Evolutionary conservation across 2,329 filamentous ascomycete species (phyloP), one percentile per base, ranked within the genome.

Genomic region (Colletotrichum limetticola): DNA sequence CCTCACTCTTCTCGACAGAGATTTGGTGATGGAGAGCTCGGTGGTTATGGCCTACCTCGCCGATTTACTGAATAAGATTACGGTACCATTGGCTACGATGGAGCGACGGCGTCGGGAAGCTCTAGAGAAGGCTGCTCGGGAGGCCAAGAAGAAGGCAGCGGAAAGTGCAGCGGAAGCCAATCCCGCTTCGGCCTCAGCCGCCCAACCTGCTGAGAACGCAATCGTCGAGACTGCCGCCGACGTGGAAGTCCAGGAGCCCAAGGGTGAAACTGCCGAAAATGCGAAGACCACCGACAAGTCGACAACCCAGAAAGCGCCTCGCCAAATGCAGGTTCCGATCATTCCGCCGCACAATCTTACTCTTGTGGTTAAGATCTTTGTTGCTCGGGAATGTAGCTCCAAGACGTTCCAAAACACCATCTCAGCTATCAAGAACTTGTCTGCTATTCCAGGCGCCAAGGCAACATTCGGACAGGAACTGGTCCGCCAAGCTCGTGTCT

Each of bases 371-470:
- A 97, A 97, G 80, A 98, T 99, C 70, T 94, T 99, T 76, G 95
- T 97, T 56, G 96, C 96, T 75, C 93, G 95, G 61, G 97, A 99
- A 82, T 99, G 97, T 84, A 98, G 95, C 79, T 95, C 94, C 75
- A 98, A 98, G 86, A 98, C 97, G 0, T 99, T 99, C 88, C 94
- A 97, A 80, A 97, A 98, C 82, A 98, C 97, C 0, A 90, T 99
- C 66, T 97, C 96, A 19, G 97, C 97, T n/a, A 98, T 99, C 86
- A 98, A 98, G 85, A 98, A 98, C 79, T 89, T 99, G 56, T 98
- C 95, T 5, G 92, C 94, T 52, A 97, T 99, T 74, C 95, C 96
- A 19, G 95, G 93, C 14, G 95, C 96, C 22, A 97, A 97, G 83
- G 90, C 93, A 66, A 89, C 95, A 12, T 98, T 99, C 81, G 97